Evolutionary conservation across 2,329 filamentous ascomycete genomes (phyloP), one percentile per base, ranked within the genome.

Genomic region (Cladosporium sp.): DNA sequence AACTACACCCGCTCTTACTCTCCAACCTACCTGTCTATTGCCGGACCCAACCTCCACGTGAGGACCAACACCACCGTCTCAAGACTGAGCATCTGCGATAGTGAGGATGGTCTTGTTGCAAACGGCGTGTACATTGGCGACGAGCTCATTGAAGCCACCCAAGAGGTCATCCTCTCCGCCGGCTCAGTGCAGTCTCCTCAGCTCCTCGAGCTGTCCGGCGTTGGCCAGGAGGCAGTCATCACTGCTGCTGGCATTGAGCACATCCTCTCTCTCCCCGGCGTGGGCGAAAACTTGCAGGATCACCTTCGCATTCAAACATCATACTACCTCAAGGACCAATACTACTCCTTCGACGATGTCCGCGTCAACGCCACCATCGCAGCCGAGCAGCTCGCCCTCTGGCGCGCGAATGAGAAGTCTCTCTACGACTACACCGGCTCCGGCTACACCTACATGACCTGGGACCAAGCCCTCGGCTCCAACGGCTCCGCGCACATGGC

Each of bases 1-100:
- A 78, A 80, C 49, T 84, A 82, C 69, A 80, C 76, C n/a, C 78
- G 85, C 43, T 85, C 81, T 2, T 86, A 84, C 71, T 76, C 77
- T 23, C 69, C 75, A 58, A 77, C 77, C 1, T 85, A 84, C 65
- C 73, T 81, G 0, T 74, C 78, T 6, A 70, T 79, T 21, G 76
- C 77, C 0, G 75, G 77, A 0, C 32, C 75, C 2, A 86, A 85
- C 58, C 76, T 86, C 36, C 64, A 73, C 16, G 59, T 82, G 21
- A 69, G 77, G 36, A 68, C 77, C 5, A 74, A 77, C 16, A 78
- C 77, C 2, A 75, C 72, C 6, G 79, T 81, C 0, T 70, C 75
- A 10, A 80, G 76, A 63, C 64, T 82, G 65, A 78, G 79, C 63
- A 65, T 56, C 16, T 65, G 43, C 48, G 18, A 25, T 16, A 43